Evolutionary conservation across 2,329 filamentous ascomycete genomes (phyloP), one percentile per base, ranked within the genome.

Genomic region (Verticillium nubilum): DNA sequence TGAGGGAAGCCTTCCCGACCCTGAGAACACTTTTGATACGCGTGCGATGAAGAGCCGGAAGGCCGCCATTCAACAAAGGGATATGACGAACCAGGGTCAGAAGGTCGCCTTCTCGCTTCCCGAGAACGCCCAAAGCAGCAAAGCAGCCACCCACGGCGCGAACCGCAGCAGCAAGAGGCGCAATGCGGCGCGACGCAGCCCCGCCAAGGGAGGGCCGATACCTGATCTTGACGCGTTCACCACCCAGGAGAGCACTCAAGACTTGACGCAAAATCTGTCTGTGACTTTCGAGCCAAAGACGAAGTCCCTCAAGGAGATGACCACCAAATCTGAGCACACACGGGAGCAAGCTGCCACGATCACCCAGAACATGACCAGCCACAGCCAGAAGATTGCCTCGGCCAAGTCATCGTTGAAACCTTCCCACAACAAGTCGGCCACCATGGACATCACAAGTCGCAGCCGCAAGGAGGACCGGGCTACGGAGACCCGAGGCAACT

Each of bases 111-210:
- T 78, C 60, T 72, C 76, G 2, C 68, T 78, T 10, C 76, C 77
- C 4, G 72, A 73, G 52, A 72, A 71, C 57, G 65, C 72, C 2
- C 66, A 68, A 1, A 65, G 65, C 31, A 68, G 60, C 23, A 26
- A 35, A 25, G 15, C 54, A 17, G 66, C 60, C 56, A 68, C 70
- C 63, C 73, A 73, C 29, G 60, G 72, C 10, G 74, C 76, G 9
- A 78, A 78, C 63, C 71, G 73, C 56, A 74, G 76, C 13, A 78
- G 76, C 71, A 78, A 78, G 67, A 73, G 76, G 7, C 72, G 73
- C 55, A 72, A 60, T 29, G 35, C 37, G 19, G 42, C 50, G 6
- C 29, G 59, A 19, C 63, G 62, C 31, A 57, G 42, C 35, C 59
- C 65, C 13, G 27, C 62, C 37, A 68, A 65, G 55, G 56, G 57